Conservation (phyloP, 106 monocot genomes). For the Iris macrosiphon region DNA sequence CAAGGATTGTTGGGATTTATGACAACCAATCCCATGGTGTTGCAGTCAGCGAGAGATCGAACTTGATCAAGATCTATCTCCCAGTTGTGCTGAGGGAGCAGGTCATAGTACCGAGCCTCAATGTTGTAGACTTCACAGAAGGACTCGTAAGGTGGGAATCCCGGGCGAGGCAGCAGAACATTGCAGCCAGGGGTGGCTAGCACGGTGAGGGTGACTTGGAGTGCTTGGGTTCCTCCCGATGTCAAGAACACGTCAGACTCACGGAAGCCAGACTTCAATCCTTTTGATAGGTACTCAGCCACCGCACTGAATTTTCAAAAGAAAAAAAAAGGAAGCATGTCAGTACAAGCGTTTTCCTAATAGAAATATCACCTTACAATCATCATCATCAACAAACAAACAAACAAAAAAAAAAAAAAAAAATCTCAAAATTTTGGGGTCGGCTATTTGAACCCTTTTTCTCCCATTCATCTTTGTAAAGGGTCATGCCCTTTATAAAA, state of each 20-base stretch:
- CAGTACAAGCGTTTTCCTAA: too few relatives aligned
- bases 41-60: slow-evolving; percentile 32
- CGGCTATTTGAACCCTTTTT: too few relatives aligned
- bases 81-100: slow-evolving; percentile 48
- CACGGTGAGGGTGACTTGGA: slow-evolving; percentile 43
- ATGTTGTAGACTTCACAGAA: slow-evolving; percentile 50
- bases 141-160: slow-evolving; percentile 77
- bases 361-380: too few relatives aligned
- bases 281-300: slow-evolving; percentile 41
- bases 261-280: background rate
- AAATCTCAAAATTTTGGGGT: too few relatives aligned
- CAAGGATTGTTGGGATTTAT: slow-evolving; percentile 96
- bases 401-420: too few relatives aligned
- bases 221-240: slow-evolving; percentile 67
- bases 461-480: too few relatives aligned
- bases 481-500: too few relatives aligned
- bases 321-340: too few relatives aligned
- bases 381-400: too few relatives aligned
- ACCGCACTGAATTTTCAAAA: slow-evolving; percentile 38
- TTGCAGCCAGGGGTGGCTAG: slow-evolving; percentile 58
- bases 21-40: slow-evolving; percentile 58
- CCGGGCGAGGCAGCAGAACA: slow-evolving; percentile 75
- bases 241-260: slow-evolving; percentile 73
- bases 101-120: slow-evolving; percentile 80
- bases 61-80: slow-evolving; percentile 53